Evolutionary conservation across 495 filamentous ascomycete genomes (phyloP), one percentile per base, ranked within the genome.

Genomic region (Penicillium samsonianum): DNA sequence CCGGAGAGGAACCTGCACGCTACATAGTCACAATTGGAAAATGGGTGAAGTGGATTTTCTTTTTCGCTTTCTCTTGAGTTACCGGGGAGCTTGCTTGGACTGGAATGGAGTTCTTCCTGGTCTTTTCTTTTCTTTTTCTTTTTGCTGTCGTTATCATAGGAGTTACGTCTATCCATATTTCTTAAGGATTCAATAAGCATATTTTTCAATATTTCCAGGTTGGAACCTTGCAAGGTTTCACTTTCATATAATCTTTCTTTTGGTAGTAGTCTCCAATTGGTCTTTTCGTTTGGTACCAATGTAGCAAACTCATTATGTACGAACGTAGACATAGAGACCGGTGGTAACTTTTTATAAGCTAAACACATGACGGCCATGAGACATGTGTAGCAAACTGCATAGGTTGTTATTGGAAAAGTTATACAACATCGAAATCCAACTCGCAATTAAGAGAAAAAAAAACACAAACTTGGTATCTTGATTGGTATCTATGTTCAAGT

Each of bases 21-120:
- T 43, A 50, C 54, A 40, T 57, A 28, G 54, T 57, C 45, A 42
- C 31, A 45, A 57, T 42, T 57, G 44, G 54, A 31, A 53, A 46
- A 55, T 31, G 4, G 53, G 53, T 31, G 30, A 35, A 9, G 20
- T 46, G 22, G 33, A 11, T 48, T 59, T 48, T 46, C 31, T 47
- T 53, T 42, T 45, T 53, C 52, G 28, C 22, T 38, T 55, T 51
- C 46, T 52, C 19, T 41, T 58, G 50, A 49, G 53, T 49, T 41
- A 33, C 43, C 22, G 22, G 23, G 52, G 42, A 46, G 41, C 53
- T 55, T 55, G 31, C 42, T 45, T 38, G 43, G 53, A 44, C 22
- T 55, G 30, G 30, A 16, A 38, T 56, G 42, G 50, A 55, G 50
- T 60, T 50, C 25, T 56, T 44, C 44, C 38, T 43, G 25, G 37